Conservation (phyloP, 2,329 filamentous ascomycete genomes). For the Trichoderma lentiforme region DNA sequence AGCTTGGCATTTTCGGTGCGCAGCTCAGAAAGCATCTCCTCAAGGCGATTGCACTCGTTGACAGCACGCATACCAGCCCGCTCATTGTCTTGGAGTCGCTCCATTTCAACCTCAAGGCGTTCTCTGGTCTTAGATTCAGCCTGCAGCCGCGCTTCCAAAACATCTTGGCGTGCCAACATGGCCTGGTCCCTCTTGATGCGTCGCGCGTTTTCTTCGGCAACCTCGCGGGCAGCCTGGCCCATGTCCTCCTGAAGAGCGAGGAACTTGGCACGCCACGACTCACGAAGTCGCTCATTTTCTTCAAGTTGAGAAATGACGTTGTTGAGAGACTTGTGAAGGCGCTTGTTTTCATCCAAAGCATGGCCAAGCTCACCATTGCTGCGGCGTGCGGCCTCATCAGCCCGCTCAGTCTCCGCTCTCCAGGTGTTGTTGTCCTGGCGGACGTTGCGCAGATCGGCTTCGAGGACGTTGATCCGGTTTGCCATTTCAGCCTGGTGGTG, state of each 20-base stretch:
- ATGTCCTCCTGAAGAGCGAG: constrained; percentile 85
- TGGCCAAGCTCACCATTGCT: constrained; percentile 49
- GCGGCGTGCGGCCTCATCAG: constrained; percentile 49
- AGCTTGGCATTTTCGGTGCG: constrained; percentile 68
- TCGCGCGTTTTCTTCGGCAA: constrained; percentile 76
- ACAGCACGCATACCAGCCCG: constrained; percentile 63
- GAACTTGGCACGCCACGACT: constrained; percentile 80
- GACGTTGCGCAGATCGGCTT: constrained; percentile 53
- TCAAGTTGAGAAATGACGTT: constrained; percentile 75
- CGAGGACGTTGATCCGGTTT: constrained; percentile 51
- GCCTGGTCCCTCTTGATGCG: constrained; percentile 78
- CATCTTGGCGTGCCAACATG: constrained; percentile 73
- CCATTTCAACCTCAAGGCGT: constrained; percentile 63
- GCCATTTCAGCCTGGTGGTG: constrained; percentile 54
- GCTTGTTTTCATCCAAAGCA: constrained; percentile 61
- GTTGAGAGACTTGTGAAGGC: constrained; percentile 69
- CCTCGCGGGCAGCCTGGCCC: constrained; percentile 70
- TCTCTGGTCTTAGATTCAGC: constrained; percentile 69
- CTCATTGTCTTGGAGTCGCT: constrained; percentile 62
- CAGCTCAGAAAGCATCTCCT: constrained; percentile 52
- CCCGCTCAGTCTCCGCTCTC: constrained; percentile 59
- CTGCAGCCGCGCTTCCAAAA: constrained; percentile 72
- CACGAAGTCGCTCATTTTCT: constrained; percentile 79
- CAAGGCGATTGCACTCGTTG: constrained; percentile 59
- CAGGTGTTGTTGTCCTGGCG: constrained; percentile 58